Evolutionary conservation across 2,329 filamentous ascomycete species (phyloP), one percentile per base, ranked within the genome.

Genomic region (Nigrospora osmanthi): DNA sequence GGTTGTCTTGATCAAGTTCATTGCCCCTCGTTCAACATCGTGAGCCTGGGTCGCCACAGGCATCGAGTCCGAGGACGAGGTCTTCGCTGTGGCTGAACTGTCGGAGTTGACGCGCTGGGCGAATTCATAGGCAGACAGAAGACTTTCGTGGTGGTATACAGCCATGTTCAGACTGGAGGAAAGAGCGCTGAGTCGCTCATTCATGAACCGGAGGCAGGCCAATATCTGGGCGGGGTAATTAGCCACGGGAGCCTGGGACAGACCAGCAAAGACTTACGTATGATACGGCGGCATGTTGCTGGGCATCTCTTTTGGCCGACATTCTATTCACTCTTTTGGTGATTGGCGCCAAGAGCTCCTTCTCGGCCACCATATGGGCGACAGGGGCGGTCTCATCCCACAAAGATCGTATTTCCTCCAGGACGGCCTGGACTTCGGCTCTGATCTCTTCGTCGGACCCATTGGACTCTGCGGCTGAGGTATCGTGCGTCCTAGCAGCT

Each of bases 331-430:
- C 41, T n/a, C 38, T 36, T 7, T 33, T 42, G 4, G 53, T 31
- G 36, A 61, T 51, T 3, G 58, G 59, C 13, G 52, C 52, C 11
- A 61, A 51, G 34, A 55, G 59, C 23, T 62, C 54, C 17, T 56
- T 56, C 34, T 61, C 58, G 9, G 59, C 59, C 4, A 56, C 58
- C 60, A 63, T 63, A 44, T 63, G 58, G 2, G 60, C 58, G 9
- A 63, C 59, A 7, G 60, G 60, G 17, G 61, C 54, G 33, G 61
- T 57, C 47, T 63, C 60, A 34, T 63, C 60, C 60, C 58, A 61
- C 2, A 63, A 50, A 23, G 57, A 61, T 19, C 58, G 54, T 35
- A 62, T 61, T 31, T 63, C 60, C 11, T 53, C 52, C 14, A 53
- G 33, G 11, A 62, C 49, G 2, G 53, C 56, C 7, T 43, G 35